Conservation (phyloP, 345 rosid genomes). For the Acer saccharum region DNA sequence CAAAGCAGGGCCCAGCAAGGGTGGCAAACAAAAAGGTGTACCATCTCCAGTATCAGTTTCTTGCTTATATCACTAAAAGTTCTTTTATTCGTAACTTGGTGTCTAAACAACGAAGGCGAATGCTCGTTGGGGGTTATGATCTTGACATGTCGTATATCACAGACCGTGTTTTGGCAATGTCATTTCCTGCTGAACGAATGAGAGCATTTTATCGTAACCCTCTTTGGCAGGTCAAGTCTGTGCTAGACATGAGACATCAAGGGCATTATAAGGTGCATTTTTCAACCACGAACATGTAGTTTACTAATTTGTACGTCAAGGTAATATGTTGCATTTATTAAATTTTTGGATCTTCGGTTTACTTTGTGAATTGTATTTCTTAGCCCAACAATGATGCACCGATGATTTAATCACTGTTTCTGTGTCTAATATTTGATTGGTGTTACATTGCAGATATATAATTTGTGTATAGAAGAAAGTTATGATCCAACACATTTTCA, state of each 20-base stretch:
- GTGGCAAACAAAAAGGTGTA: constrained; percentile 23
- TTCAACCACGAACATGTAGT: constrained; percentile 5
- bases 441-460: constrained; percentile 52
- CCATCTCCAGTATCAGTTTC: constrained; percentile 36
- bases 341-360: not conserved
- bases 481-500: constrained; percentile 78
- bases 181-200: constrained; percentile 90
- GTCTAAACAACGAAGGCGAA: constrained; percentile 78
- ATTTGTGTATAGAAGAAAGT: constrained; percentile 80
- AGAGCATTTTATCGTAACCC: constrained; percentile 88
- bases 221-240: constrained; percentile 95
- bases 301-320: not conserved
- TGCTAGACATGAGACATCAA: constrained; percentile 77
- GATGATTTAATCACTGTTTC: not conserved
- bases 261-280: constrained; percentile 74
- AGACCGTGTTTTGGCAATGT: constrained; percentile 76
- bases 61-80: constrained; percentile 56
- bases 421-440: not conserved
- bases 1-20: constrained; percentile 46
- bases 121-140: constrained; percentile 83
- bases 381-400: not conserved
- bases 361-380: not conserved
- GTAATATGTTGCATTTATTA: not conserved
- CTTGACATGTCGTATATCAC: constrained; percentile 96
- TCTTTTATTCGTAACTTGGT: constrained; percentile 77